These are phyloP conservation scores for Paramecium sexaurelia DNA, from an alignment of 73 alveolate species.

Conservation along the genomic window DNA sequence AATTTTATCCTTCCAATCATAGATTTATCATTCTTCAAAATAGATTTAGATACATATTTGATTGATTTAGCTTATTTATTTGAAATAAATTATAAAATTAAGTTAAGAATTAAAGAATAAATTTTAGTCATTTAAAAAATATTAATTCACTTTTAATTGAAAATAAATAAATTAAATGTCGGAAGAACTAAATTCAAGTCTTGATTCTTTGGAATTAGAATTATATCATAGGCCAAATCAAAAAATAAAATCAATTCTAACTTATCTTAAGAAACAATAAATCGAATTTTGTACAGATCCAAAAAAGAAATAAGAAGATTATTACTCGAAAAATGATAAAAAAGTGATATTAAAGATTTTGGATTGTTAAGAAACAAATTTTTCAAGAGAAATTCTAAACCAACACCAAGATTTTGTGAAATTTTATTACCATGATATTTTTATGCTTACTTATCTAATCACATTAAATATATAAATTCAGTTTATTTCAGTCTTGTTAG, in stretches of 20 bases:
- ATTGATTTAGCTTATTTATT: background rate
- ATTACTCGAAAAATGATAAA: background rate
- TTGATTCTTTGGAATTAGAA: background rate
- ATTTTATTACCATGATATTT: background rate
- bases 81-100: background rate
- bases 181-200: background rate
- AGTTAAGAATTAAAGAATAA: background rate
- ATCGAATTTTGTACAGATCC: slow-evolving; percentile 30
- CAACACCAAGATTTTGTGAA: background rate
- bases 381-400: background rate
- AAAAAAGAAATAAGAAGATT: background rate
- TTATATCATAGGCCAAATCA: slow-evolving; percentile 12
- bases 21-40: background rate
- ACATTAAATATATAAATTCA: too few relatives aligned
- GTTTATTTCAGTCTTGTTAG: too few relatives aligned
- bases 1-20: background rate
- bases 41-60: background rate
- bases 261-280: background rate
- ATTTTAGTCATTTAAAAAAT: background rate
- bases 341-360: background rate
- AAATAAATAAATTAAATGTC: background rate
- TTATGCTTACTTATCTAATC: background rate
- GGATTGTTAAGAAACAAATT: background rate
- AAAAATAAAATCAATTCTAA: background rate
- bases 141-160: background rate